Evolutionary conservation across 371 early-diverging fungal genomes (phyloP), one percentile per base, ranked within the genome.

Genomic region (Sporodiniella umbellata): DNA sequence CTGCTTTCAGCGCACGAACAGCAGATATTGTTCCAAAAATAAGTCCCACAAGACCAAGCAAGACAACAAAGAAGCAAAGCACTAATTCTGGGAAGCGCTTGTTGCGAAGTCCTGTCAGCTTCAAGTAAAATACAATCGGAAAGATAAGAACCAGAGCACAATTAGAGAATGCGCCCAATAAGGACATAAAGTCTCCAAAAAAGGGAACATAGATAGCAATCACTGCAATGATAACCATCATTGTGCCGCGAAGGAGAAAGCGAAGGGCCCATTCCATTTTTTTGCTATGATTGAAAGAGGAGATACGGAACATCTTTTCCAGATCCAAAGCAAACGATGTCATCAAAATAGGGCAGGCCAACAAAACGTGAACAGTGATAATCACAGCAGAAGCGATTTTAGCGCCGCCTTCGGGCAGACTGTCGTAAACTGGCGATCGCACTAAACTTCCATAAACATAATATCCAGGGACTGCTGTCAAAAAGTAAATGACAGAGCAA

Each of bases 301-400:
- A 53, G 24, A 75, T 71, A 3, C 48, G 43, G 48, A 85, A 47
- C 35, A 79, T 71, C 12, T 73, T 62, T 56, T 89, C 89, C 17
- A 85, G 66, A 56, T 89, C 87, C 17, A 85, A 58, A 25, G 90
- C 81, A 50, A 95, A 87, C 1, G 92, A 83, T 0, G 92, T 91
- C 56, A 93, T 61, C 45, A 92, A 68, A 19, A 93, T 79, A 6
- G 94, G 95, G 31, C 87, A 81, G 17, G 94, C 92, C 22, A 92
- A 66, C 11, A 93, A 57, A 19, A 93, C 87, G 52, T 93, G 93
- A 15, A 85, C 73, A 0, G 92, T 89, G 51, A 93, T 87, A 53
- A 92, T 80, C 35, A 85, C 78, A 43, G 84, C 80, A 4, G 92
- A 80, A 14, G 81, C 75, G 3, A 76, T 68, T n/a, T 85, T 78